These are phyloP conservation scores for Pestalotiopsis sp. DNA, from an alignment of 2,329 filamentous ascomycete species.

Conservation along the genomic window DNA sequence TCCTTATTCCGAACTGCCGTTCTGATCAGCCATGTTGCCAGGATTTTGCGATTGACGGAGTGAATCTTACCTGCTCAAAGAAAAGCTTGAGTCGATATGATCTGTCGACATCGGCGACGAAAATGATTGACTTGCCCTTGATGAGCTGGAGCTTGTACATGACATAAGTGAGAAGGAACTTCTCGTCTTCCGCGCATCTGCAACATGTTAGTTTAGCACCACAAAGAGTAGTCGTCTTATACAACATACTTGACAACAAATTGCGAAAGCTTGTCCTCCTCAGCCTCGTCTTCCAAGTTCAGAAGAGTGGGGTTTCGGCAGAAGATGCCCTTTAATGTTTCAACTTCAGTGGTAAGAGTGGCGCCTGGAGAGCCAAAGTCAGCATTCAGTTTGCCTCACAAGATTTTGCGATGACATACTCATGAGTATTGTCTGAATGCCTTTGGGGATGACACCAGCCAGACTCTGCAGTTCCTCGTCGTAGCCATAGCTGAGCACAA, in stretches of 20 bases:
- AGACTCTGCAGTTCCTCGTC: conserved; percentile 83
- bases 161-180: conserved; percentile 89
- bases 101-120: conserved; percentile 55
- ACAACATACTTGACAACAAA: conserved; percentile 76
- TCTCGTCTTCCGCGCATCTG: conserved; percentile 80
- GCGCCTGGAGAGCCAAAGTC: conserved; percentile 43
- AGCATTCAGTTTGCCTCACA: not conserved
- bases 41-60: no score
- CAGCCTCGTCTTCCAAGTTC: conserved; percentile 79
- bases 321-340: conserved; percentile 83
- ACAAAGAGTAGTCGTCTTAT: not conserved
- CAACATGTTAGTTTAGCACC: not conserved
- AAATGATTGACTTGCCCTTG: conserved; percentile 87
- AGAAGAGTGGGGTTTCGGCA: conserved; percentile 79
- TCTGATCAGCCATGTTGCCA: not conserved
- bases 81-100: conserved; percentile 94
- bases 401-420: conserved; percentile 48
- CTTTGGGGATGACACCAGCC: conserved; percentile 76
- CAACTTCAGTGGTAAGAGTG: conserved; percentile 85
- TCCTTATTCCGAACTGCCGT: conserved; percentile 84
- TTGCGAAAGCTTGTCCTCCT: conserved; percentile 78
- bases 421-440: conserved; percentile 89
- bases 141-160: conserved; percentile 95
- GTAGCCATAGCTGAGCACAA: conserved; percentile 86
- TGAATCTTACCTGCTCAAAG: conserved; percentile 63